Base-by-base conservation (phyloP, 1,139 yeast species). In the Geotrichum aggregatum region DNA sequence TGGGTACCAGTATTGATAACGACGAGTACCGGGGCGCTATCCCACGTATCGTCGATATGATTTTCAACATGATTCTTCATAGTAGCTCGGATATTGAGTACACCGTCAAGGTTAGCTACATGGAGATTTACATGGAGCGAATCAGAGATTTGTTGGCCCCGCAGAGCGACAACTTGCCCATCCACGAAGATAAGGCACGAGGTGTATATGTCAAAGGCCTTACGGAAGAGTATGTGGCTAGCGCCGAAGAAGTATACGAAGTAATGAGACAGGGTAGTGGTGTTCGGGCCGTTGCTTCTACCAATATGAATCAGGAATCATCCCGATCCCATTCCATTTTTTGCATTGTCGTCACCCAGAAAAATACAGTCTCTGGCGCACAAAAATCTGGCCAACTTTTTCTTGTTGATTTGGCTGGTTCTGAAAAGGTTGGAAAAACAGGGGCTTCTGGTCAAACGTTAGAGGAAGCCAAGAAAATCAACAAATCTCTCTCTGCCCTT, bases 331-430 rank as follows among this genome's bases (percentile, higher is more conserved):
- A 88, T 67, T 82, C 94, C 1, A 85, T 89, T 44, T 80, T 88
- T 59, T 84, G 83, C 57, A 74, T 89, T 13, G 78, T 77, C 50
- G 71, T 88, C 18, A 71, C 78, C 16, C 92, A 85, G 63, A 82
- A 78, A 61, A 76, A 76, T 58, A 59, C 75, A n/a, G 69, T 67
- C 13, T 76, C 79, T 22, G 87, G 84, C 2, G 73, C 78, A 11
- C 73, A 78, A 41, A 86, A 83, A 63, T 75, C 78, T 44, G 83
- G 89, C 13, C 81, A 76, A 56, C 73, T 89, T 52, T 86, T 83
- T 62, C 69, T 89, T 49, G 94, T 88, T 13, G 97, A 89, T 70
- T 74, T 89, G 58, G 96, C 96, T 0, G 96, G 96, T 2, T 83
- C 92, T 39, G 96, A 89, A 67, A 87, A 86, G 65, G 82, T 87